Evolutionary conservation across 2,329 filamentous ascomycete species (phyloP).

Genomic region (Gaeumannomyces tritici): DNA sequence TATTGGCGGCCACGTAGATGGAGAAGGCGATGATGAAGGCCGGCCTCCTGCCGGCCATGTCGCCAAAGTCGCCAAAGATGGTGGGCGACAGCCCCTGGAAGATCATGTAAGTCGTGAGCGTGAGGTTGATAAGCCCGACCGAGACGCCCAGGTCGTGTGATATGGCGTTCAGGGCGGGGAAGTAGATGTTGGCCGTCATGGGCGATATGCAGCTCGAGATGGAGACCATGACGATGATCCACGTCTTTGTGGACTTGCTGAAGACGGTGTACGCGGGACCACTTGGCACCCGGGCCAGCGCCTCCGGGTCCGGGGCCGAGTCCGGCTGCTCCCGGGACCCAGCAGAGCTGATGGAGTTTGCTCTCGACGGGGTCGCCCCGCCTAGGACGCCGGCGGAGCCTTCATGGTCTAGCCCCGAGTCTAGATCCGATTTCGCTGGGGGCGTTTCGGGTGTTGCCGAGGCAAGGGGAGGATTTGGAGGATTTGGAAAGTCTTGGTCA

Average conservation of each 20-base stretch:
- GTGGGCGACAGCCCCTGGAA: slow-evolving; percentile 53
- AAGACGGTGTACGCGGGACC: slow-evolving; percentile 32
- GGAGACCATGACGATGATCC: slow-evolving; percentile 43
- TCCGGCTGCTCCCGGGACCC: neutral
- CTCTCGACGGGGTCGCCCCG: neutral
- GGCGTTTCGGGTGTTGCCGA: too few relatives aligned
- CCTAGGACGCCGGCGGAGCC: too few relatives aligned
- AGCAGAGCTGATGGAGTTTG: neutral
- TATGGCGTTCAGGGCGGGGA: slow-evolving; percentile 30
- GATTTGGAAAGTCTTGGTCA: neutral
- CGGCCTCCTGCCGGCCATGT: slow-evolving; percentile 50
- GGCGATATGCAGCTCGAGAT: slow-evolving; percentile 45
- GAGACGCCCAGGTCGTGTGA: slow-evolving; percentile 27
- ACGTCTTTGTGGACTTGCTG: slow-evolving; percentile 32
- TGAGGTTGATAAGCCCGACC: slow-evolving; percentile 34
- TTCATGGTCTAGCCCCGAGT: too few relatives aligned
- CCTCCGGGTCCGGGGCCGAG: slow-evolving; percentile 19
- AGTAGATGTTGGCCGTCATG: slow-evolving; percentile 50
- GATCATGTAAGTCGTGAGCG: slow-evolving; percentile 52
- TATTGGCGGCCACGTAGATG: slow-evolving; percentile 49
- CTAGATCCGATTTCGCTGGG: too few relatives aligned
- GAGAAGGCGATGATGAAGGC: slow-evolving; percentile 48
- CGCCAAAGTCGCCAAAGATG: slow-evolving; percentile 52
- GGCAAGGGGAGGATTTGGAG: too few relatives aligned
- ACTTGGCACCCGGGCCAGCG: slow-evolving; percentile 23